phyloP scores from a whole-genome alignment of 2,329 filamentous ascomycete genomes.

The Penicillium expansum region DNA sequence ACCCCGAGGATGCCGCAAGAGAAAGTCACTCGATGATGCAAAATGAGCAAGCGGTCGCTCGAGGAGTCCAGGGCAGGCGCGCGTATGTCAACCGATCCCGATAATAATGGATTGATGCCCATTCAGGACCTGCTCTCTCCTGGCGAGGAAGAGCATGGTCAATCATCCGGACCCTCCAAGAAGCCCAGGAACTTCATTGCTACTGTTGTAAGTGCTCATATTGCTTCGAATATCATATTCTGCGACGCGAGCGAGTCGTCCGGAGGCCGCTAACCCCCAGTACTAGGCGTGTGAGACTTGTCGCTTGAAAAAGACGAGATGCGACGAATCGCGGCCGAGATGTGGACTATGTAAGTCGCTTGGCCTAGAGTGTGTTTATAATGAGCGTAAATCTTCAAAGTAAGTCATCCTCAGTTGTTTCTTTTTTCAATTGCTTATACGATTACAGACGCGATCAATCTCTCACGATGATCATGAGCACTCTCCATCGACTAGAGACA shows the following conservation, averaged over 20 bases:
- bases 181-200: slow-evolving; percentile 42
- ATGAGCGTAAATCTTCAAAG: slow-evolving; percentile 54
- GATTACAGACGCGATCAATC: slow-evolving; percentile 51
- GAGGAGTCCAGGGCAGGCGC: slow-evolving; percentile 30
- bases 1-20: neutral
- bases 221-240: neutral
- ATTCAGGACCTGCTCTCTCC: slow-evolving; percentile 39
- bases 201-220: slow-evolving; percentile 31
- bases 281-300: slow-evolving; percentile 54
- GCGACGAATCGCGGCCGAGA: slow-evolving; percentile 53
- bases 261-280: neutral
- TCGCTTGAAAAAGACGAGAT: slow-evolving; percentile 54
- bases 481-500: slow-evolving; percentile 52
- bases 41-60: slow-evolving; percentile 39
- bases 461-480: slow-evolving; percentile 55
- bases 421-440: slow-evolving; percentile 5
- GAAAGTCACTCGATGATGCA: slow-evolving; percentile 27
- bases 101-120: slow-evolving; percentile 28
- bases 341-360: slow-evolving; percentile 53
- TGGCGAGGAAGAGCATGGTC: slow-evolving; percentile 29
- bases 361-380: slow-evolving; percentile 52
- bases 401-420: slow-evolving; percentile 23
- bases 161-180: slow-evolving; percentile 26
- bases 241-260: neutral
- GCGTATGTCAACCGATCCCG: slow-evolving; percentile 23